Base-by-base conservation (phyloP, 2,329 filamentous ascomycete genomes). In the Clathrospora elynae region DNA sequence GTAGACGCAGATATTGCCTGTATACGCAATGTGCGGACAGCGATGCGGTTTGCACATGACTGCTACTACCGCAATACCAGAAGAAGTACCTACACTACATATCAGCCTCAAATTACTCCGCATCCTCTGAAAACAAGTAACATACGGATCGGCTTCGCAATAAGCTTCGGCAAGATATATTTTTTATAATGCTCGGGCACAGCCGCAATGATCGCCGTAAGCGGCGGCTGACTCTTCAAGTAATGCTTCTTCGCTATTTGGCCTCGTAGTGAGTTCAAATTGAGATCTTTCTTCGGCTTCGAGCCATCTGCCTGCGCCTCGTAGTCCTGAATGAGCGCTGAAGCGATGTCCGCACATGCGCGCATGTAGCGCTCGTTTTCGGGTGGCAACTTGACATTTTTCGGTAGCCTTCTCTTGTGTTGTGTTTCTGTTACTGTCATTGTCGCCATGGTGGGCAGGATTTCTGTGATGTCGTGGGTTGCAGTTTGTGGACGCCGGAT, bases 111-210 rank as follows among this genome's bases (percentile, higher is more conserved):
- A 4, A 11, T n/a, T 19, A 11, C 10, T 24, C 20, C 20, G 20
- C 10, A 6, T 23, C 10, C 20, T 23, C 10, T 10, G 6, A 23
- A 10, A 23, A 13, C 7, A 24, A 12, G n/a, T 18, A 19, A 75
- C 80, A 62, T 79, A 87, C 88, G 81, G 47, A 99, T 97, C 2
- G 93, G 93, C 73, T 99, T 99, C 17, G 95, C 93, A 59, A 99
- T 90, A 51, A 99, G 78, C 73, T 96, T 96, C 13, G 91, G 93
- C 50, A 97, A 74, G 49, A 99, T 96, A 64, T 97, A 97, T 75
- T 97, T 99, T 78, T 97, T 99, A 76, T 97, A 96, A 70, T 97
- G 91, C 69, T 99, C 93, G n/a, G 95, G 95, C 23, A 99, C 92
- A 7, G 93, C 93, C 40, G 93, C 90, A 66, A 99, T 97, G 66